These are phyloP conservation scores for Mycosphaerella sp. DNA, from an alignment of 2,329 filamentous ascomycete genomes.

Conservation along the genomic window DNA sequence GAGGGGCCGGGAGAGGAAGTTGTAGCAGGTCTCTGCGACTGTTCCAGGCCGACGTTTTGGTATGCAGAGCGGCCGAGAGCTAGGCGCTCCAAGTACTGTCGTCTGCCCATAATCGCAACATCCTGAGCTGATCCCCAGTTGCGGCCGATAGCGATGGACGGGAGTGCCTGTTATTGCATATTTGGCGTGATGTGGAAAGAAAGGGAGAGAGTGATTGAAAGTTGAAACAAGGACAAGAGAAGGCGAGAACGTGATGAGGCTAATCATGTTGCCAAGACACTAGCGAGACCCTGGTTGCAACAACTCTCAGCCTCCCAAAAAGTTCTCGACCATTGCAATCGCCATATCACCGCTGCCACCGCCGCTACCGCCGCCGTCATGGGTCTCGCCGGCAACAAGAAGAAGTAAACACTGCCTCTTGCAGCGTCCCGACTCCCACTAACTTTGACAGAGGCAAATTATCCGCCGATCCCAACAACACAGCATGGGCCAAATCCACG, in stretches of 20 bases:
- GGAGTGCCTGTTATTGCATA: background rate
- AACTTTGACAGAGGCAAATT: slow-evolving; percentile 57
- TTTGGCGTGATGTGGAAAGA: background rate
- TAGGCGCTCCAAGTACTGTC: slow-evolving; percentile 30
- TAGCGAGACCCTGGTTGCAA: no score
- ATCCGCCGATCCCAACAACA: slow-evolving; percentile 90
- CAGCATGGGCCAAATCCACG: slow-evolving; percentile 78
- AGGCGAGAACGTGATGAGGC: no score
- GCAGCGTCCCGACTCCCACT: no score
- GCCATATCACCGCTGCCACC: background rate
- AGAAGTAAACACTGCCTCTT: background rate
- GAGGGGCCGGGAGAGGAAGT: background rate
- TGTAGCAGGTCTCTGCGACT: slow-evolving; percentile 36
- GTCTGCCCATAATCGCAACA: slow-evolving; percentile 28
- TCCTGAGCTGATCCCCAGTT: background rate
- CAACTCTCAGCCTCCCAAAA: background rate
- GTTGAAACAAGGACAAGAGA: no score
- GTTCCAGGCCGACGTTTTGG: slow-evolving; percentile 38
- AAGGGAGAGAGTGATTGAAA: background rate
- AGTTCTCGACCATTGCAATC: slow-evolving; percentile 3
- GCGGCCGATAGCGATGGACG: background rate
- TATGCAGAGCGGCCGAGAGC: slow-evolving; percentile 39
- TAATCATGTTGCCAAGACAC: slow-evolving; percentile 8
- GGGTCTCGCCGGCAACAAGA: slow-evolving; percentile 56
- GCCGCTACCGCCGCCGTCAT: slow-evolving; percentile 39